Base-by-base conservation (phyloP, 1,284 basidiomycete species). In the Ceratobasidium sp. region DNA sequence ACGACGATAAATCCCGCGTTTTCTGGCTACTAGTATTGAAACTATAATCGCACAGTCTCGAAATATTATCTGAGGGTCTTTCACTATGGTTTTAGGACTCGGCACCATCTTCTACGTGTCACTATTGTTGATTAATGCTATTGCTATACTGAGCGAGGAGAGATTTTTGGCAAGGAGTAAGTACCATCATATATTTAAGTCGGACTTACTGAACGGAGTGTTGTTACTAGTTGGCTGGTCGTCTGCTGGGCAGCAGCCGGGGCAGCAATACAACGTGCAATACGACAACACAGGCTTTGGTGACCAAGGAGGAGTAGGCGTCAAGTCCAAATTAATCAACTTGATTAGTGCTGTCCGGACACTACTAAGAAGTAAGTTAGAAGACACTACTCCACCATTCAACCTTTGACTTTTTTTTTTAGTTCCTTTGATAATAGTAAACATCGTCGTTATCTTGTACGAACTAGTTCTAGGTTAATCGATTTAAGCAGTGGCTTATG, bases 101-200 rank as follows among this genome's bases (percentile, higher is more conserved):
- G 90, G 90, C 52, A 85, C 84, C 15, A 83, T 92, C 72, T 78
- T 93, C 74, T 90, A 92, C 78, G 86, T 90, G 69, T 79, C 84
- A 35, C 80, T 98, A 17, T 87, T 98, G 45, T 82, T 98, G 77
- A 88, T 94, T 73, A 98, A 98, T 78, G 93, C 94, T 32, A 86
- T 98, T 76, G 96, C 96, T 7, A 90, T 98, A 70, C 83, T 98
- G 68, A 97, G 90, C 76, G 96, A 98, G 79, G 96, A 98, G 75
- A 86, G 96, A 0, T 98, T 98, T 79, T 86, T 98, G 53, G 92
- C 94, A 25, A 84, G 91, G 78, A 94, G 96, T 98, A 77, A 76
- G 91, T 86, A 43, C 22, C 69, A 47, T 29, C 50, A 56, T 72
- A 49, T 49, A 45, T 45, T 8, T 70, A 53, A 68, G n/a, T 71